Base-by-base conservation (phyloP, 306 rosid genomes). In the Hippophae rhamnoides region DNA sequence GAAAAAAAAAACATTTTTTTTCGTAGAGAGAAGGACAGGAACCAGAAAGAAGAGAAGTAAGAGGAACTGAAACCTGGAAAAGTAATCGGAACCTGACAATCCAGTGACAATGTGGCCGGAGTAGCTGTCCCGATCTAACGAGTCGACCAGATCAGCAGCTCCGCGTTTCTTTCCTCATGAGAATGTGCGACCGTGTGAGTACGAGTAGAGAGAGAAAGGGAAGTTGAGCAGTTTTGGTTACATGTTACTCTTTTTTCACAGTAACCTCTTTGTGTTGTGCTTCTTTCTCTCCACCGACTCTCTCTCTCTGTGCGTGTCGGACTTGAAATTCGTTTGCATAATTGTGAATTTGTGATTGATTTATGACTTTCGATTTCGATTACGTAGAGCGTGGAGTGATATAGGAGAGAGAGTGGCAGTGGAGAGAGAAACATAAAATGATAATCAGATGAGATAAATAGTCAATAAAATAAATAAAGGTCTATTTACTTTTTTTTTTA, bases 211-310 rank as follows among this genome's bases (percentile, higher is more conserved):
- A 14, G 54, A 38, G 38, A 27, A 56, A 43, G 14, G 13, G 46
- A 41, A 43, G 45, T 60, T 54, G 23, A 73, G 61, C 43, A 54
- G 54, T 56, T 46, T 51, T 46, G 58, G 70, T 43, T 48, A 50
- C 48, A 49, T 63, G n/a, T 18, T 14, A 62, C 41, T 26, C n/a
- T 14, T 47, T 50, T 8, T 31, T 1, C 62, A 64, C 45, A 42
- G 48, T 46, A 54, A 68, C 10, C 40, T 2, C 38, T 45, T 45
- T 3, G 47, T 10, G 18, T 13, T 9, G 10, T 42, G 25, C 60
- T 50, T 64, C 64, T 13, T 60, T 58, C 65, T 23, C 63, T 67
- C 57, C 79, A 71, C 83, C 87, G 71, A 71, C 80, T 68, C 43
- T 58, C 57, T 58, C 57, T 54, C 64, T 18, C 23, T 18, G 57